Evolutionary conservation across 148 eudicot species (phyloP).

Genomic region (Nepenthes gracilis): DNA sequence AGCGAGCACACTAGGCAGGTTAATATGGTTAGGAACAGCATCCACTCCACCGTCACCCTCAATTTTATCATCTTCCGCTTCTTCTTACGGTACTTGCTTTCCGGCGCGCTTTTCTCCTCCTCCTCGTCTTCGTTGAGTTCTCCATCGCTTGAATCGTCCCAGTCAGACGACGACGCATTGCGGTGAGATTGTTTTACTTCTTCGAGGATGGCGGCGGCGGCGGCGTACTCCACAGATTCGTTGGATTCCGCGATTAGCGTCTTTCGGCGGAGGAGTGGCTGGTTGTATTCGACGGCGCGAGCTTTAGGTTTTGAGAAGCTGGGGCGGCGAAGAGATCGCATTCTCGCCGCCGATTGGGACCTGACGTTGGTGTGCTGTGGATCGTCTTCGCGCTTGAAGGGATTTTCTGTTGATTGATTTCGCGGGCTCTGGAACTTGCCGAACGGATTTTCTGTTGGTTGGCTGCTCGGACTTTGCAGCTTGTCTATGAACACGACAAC

Average conservation of each 20-base stretch:
- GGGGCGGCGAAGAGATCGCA: conserved; percentile 23
- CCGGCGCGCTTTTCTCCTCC: conserved; percentile 12
- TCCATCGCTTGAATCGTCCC: not conserved
- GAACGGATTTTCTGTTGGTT: not conserved
- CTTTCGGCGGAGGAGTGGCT: not conserved
- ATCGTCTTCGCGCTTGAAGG: not conserved
- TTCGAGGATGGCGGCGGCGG: not conserved
- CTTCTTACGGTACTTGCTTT: conserved; percentile 6
- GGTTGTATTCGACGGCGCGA: conserved; percentile 32
- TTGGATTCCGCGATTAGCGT: not conserved
- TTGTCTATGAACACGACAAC: conserved; percentile 15
- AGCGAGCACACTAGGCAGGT: conserved; percentile 32
- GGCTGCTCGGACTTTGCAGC: conserved; percentile 4
- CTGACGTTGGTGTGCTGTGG: conserved; percentile 1
- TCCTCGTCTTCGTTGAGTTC: conserved; percentile 7
- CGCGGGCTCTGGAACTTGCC: too few relatives aligned
- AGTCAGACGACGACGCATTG: too few relatives aligned
- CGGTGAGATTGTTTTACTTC: too few relatives aligned
- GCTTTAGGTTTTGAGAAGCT: conserved; percentile 50
- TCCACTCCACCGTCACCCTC: conserved; percentile 34
- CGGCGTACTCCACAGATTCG: not conserved
- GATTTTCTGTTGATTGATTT: too few relatives aligned
- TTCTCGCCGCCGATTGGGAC: conserved; percentile 4
- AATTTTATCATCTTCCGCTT: conserved; percentile 22
- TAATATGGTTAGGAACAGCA: conserved; percentile 20